A percentile compares a stretch with the other conserved stretches of the same genome.
Evolutionary conservation across 2,329 filamentous ascomycete species (phyloP).

Genomic region (Hypomyces perniciosus): DNA sequence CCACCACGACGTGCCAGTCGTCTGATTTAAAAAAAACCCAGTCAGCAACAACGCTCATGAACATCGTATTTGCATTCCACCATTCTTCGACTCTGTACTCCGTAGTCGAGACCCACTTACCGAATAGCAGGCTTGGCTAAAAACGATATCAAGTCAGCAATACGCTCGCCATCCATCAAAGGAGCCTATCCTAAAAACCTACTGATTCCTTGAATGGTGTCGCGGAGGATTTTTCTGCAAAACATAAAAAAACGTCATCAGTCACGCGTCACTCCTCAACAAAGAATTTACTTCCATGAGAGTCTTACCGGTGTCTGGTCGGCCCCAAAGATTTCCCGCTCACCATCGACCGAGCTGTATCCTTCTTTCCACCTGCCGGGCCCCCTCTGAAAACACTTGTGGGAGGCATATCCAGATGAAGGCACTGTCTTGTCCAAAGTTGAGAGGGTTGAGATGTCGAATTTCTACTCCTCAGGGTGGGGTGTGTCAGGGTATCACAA

Average conservation of each 20-base stretch:
- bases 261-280: neutral
- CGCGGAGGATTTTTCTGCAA: slow-evolving; percentile 41
- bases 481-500: no score
- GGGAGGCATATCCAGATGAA: no score
- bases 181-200: slow-evolving; percentile 21
- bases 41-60: neutral
- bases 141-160: slow-evolving; percentile 6
- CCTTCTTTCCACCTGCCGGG: slow-evolving; percentile 14
- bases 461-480: no score
- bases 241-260: slow-evolving; percentile 2
- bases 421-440: no score
- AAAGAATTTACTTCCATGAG: neutral
- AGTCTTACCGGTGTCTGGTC: slow-evolving; percentile 22
- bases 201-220: slow-evolving; percentile 47
- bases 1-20: slow-evolving; percentile 70
- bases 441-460: no score
- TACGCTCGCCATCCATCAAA: no score
- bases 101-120: slow-evolving; percentile 26
- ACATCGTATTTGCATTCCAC: neutral
- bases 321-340: no score
- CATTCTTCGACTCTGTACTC: no score
- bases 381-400: slow-evolving; percentile 12
- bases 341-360: neutral
- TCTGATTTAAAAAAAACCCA: slow-evolving; percentile 33
- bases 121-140: slow-evolving; percentile 50